A percentile compares a stretch with the other conserved stretches of the same genome.
phyloP scores from a whole-genome alignment of 2,329 filamentous ascomycete genomes.

The Colletotrichum australisinense region DNA sequence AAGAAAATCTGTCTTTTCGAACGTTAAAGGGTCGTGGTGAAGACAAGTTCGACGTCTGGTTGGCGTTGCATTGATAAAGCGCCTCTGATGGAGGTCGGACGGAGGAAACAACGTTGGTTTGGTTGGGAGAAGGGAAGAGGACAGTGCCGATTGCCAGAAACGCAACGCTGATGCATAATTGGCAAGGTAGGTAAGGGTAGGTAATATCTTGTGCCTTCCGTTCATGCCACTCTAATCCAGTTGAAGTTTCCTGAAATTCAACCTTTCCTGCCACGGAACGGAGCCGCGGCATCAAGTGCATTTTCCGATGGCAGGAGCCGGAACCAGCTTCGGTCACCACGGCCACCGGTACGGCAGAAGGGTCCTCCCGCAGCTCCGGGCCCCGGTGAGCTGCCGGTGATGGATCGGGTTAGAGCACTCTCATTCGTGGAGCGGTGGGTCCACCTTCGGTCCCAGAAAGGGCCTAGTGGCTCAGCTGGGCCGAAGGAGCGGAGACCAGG shows the following conservation, averaged over 20 bases:
- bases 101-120: neutral
- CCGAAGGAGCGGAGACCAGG: slow-evolving; percentile 2
- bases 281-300: neutral
- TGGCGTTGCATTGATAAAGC: neutral
- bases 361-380: neutral
- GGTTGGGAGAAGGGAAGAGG: neutral
- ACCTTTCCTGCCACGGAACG: neutral
- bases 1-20: neutral
- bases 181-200: neutral
- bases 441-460: slow-evolving; percentile 25
- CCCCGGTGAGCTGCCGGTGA: slow-evolving; percentile 24
- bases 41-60: neutral
- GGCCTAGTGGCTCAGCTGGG: slow-evolving; percentile 15
- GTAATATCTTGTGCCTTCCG: neutral
- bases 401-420: slow-evolving; percentile 17
- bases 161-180: too few relatives aligned
- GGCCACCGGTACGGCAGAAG: slow-evolving; percentile 21
- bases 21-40: slow-evolving; percentile 3
- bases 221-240: neutral
- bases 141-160: slow-evolving; percentile 8
- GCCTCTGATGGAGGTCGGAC: neutral
- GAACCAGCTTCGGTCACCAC: slow-evolving; percentile 11
- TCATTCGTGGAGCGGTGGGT: neutral
- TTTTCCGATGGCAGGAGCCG: slow-evolving; percentile 6
- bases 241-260: neutral